Percentiles rank a stretch among this genome's conserved stretches.
Conservation (phyloP, 1,284 basidiomycete genomes). For the Athelia sp. region DNA sequence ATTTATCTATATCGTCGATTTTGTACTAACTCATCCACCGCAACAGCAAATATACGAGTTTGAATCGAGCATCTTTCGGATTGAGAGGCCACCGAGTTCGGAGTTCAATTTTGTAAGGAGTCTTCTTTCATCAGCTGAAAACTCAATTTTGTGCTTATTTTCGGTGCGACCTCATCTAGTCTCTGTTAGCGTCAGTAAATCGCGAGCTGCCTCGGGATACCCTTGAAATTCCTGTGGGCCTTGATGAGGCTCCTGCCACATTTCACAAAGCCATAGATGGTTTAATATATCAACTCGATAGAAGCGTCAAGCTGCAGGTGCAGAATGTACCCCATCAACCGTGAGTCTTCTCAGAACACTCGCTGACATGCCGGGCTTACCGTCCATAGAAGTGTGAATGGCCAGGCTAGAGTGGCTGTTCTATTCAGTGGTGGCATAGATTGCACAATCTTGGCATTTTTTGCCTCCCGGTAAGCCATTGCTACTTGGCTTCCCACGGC, state of each 20-base stretch:
- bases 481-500: slow-evolving; percentile 13
- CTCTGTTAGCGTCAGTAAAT: slow-evolving; percentile 42
- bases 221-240: slow-evolving; percentile 26
- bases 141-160: too few species aligned
- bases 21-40: neutral
- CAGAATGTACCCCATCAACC: slow-evolving; percentile 42
- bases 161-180: slow-evolving; percentile 27
- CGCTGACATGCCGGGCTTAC: neutral
- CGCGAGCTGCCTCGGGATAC: slow-evolving; percentile 39
- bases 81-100: too few species aligned
- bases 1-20: neutral
- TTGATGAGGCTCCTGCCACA: slow-evolving; percentile 41
- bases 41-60: too few species aligned
- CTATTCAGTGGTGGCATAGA: slow-evolving; percentile 98
- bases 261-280: slow-evolving; percentile 42
- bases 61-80: too few species aligned
- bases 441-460: slow-evolving; percentile 77
- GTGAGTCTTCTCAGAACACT: slow-evolving; percentile 23
- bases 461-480: slow-evolving; percentile 63
- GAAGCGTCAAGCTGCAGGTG: slow-evolving; percentile 60
- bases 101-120: too few species aligned
- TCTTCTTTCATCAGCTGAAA: too few species aligned
- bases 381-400: slow-evolving; percentile 14
- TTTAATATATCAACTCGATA: slow-evolving; percentile 48
- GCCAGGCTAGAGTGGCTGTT: slow-evolving; percentile 68